Evolutionary conservation across 2,329 filamentous ascomycete species (phyloP).

Genomic region (Cladophialophora exuberans): DNA sequence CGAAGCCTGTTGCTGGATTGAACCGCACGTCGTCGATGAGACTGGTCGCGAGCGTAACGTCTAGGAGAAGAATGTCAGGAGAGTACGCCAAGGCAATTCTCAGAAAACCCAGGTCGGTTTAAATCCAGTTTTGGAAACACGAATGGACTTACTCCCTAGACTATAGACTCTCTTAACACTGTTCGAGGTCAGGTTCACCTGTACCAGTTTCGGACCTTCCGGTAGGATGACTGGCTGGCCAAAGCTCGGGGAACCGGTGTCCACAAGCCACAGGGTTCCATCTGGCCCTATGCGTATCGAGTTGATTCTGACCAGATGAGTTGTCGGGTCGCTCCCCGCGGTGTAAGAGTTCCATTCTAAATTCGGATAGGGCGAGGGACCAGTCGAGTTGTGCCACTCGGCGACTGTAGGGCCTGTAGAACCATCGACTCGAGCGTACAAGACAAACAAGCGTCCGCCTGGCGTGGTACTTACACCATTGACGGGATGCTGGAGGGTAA

Average conservation of each 20-base stretch:
- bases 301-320: slow-evolving; percentile 20
- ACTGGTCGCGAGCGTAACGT: slow-evolving; percentile 32
- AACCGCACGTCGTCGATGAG: slow-evolving; percentile 44
- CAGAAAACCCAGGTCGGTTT: too few relatives aligned
- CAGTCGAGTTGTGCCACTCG: slow-evolving; percentile 33
- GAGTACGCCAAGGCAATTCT: too few relatives aligned
- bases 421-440: slow-evolving; percentile 38
- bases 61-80: neutral
- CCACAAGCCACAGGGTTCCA: slow-evolving; percentile 28
- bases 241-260: slow-evolving; percentile 22
- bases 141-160: slow-evolving; percentile 34
- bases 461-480: slow-evolving; percentile 33
- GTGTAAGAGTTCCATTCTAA: slow-evolving; percentile 24
- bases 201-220: slow-evolving; percentile 39
- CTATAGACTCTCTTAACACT: slow-evolving; percentile 39
- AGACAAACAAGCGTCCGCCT: slow-evolving; percentile 37
- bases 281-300: slow-evolving; percentile 27
- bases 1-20: slow-evolving; percentile 30
- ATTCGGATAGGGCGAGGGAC: slow-evolving; percentile 20
- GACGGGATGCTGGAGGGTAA: slow-evolving; percentile 15
- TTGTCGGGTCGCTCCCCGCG: slow-evolving; percentile 16
- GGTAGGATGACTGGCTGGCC: slow-evolving; percentile 22
- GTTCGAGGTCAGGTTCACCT: slow-evolving; percentile 40
- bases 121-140: neutral
- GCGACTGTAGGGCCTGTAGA: slow-evolving; percentile 38